Conservation (phyloP, 2,329 filamentous ascomycete genomes). For the Emmonsiellopsis sp. region DNA sequence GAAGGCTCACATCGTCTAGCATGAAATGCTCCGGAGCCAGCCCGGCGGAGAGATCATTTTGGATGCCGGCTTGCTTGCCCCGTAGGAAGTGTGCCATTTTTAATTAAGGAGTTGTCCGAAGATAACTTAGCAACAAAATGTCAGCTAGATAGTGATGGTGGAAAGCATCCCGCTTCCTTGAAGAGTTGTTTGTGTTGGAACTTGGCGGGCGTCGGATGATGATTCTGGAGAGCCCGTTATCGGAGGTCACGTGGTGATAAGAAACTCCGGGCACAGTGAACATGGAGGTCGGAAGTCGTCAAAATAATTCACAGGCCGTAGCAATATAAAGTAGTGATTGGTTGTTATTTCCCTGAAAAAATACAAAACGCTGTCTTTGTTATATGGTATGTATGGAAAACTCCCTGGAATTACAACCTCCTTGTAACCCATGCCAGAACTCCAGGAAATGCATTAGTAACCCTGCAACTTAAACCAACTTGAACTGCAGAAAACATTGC, state of each 20-base stretch:
- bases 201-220: neutral
- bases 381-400: neutral
- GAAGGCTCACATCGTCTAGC: constrained; percentile 60
- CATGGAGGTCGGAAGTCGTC: neutral
- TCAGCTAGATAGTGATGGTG: neutral
- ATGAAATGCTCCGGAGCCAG: constrained; percentile 69
- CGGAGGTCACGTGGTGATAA: neutral
- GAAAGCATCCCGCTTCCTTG: neutral
- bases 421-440: neutral
- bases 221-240: neutral
- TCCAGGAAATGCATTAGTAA: constrained; percentile 1
- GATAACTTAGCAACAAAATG: neutral
- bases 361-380: no score
- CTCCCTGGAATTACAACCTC: neutral
- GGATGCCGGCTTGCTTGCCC: constrained; percentile 87
- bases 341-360: no score
- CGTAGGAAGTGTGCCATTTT: constrained; percentile 78
- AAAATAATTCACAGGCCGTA: neutral
- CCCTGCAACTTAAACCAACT: constrained; percentile 2
- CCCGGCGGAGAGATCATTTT: constrained; percentile 78
- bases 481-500: neutral
- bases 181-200: neutral
- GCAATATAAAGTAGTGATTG: neutral
- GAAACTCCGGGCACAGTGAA: neutral
- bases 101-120: neutral